phyloP scores from a whole-genome alignment of 495 filamentous ascomycete genomes.

The Astrothelium subdiscretum region DNA sequence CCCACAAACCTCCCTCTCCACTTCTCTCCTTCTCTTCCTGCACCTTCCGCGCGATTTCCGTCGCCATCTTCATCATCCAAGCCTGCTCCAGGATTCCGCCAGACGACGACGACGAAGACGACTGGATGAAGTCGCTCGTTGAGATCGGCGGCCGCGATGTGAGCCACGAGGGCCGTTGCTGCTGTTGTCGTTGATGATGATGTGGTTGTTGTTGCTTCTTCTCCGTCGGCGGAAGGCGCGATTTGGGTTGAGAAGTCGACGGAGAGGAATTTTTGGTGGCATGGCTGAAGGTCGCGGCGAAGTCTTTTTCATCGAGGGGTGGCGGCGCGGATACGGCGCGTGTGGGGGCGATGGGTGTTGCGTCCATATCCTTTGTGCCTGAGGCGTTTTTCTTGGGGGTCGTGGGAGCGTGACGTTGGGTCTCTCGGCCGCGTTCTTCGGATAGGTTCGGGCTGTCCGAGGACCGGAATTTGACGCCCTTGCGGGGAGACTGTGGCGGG shows the following conservation, averaged over 20 bases:
- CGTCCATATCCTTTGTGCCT: neutral
- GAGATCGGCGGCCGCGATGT: neutral
- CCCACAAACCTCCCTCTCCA: conserved; percentile 5
- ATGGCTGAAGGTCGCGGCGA: neutral
- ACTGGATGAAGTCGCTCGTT: neutral
- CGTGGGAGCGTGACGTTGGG: neutral
- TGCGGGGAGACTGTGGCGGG: conserved; percentile 32
- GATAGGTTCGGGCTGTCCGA: neutral
- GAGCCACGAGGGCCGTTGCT: neutral
- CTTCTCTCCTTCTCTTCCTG: conserved; percentile 52
- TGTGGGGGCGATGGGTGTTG: neutral
- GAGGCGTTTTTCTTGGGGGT: neutral
- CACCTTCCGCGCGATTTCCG: conserved; percentile 75
- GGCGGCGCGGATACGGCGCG: neutral
- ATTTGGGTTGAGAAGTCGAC: neutral
- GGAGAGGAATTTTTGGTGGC: neutral
- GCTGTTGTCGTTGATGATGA: too few species aligned
- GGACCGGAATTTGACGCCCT: conserved; percentile 23
- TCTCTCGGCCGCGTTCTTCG: neutral
- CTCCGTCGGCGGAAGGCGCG: neutral
- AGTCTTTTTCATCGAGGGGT: neutral
- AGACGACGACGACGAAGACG: conserved; percentile 18
- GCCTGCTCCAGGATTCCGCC: conserved; percentile 65
- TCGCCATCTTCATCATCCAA: conserved; percentile 83
- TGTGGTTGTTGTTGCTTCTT: too few species aligned